These are phyloP conservation scores for Aspergillus carbonarius DNA, from an alignment of 2,329 filamentous ascomycete genomes.

Conservation along the genomic window DNA sequence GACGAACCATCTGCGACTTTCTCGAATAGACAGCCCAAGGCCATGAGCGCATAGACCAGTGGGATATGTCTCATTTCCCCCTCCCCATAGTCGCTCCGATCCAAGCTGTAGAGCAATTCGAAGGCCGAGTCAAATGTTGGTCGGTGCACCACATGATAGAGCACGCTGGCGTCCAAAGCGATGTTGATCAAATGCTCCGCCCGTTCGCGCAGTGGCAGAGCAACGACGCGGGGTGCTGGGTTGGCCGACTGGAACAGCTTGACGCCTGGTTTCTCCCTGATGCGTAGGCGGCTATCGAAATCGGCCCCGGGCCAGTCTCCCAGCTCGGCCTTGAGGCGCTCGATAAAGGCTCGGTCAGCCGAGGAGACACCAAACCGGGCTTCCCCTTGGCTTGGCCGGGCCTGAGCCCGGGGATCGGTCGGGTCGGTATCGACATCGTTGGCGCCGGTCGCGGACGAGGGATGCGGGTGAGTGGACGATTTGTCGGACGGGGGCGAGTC, in stretches of 20 bases:
- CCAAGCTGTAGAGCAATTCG: conserved; percentile 8
- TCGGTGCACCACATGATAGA: conserved; percentile 11
- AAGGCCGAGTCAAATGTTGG: conserved; percentile 9
- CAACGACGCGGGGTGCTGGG: not conserved
- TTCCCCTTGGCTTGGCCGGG: not conserved
- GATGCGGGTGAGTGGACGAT: not conserved
- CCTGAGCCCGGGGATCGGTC: not conserved
- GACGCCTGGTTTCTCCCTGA: not conserved
- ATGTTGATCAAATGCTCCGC: conserved; percentile 7
- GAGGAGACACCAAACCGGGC: conserved; percentile 2
- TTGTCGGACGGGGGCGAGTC: not conserved
- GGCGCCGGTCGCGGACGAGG: not conserved
- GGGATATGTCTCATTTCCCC: conserved; percentile 6
- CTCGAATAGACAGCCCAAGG: conserved; percentile 7
- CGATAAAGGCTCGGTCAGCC: conserved; percentile 6
- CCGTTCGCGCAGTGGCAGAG: not conserved
- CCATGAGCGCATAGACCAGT: conserved; percentile 12
- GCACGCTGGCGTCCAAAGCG: conserved; percentile 9
- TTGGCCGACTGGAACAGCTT: conserved; percentile 1
- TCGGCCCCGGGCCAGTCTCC: conserved; percentile 5
- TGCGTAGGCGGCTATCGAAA: conserved; percentile 2
- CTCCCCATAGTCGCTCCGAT: conserved; percentile 5
- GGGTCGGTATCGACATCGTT: not conserved
- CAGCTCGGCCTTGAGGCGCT: conserved; percentile 8
- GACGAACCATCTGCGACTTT: not conserved